Evolutionary conservation across 805 yeast species (phyloP).

Genomic region (Debaryomyces castellii): DNA sequence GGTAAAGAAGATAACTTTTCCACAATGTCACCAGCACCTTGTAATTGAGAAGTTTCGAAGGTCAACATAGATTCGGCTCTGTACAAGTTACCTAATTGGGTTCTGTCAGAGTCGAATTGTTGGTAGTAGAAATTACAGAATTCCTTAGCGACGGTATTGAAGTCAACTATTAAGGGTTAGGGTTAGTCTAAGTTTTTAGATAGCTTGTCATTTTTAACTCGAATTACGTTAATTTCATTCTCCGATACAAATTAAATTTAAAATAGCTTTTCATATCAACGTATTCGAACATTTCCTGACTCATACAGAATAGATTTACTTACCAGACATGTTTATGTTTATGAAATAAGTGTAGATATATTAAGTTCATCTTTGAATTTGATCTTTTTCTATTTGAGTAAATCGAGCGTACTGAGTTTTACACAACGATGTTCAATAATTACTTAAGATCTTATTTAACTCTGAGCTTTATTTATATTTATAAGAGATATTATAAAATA

Average conservation of each 20-base stretch:
- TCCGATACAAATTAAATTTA: neutral
- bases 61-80: conserved; percentile 98
- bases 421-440: neutral
- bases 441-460: too few relatives aligned
- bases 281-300: too few relatives aligned
- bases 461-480: too few relatives aligned
- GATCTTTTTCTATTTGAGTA: neutral
- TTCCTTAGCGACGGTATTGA: conserved; percentile 59
- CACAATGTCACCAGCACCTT: conserved; percentile 90
- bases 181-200: neutral
- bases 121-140: conserved; percentile 94
- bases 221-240: too few relatives aligned
- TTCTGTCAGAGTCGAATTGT: conserved; percentile 90
- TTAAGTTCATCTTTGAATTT: neutral
- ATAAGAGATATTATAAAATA: too few relatives aligned
- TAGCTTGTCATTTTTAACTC: too few relatives aligned
- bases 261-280: too few relatives aligned
- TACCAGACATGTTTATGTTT: neutral
- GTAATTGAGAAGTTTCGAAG: conserved; percentile 90
- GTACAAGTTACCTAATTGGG: conserved; percentile 89
- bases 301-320: neutral
- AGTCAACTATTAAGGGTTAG: conserved; percentile 30
- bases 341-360: neutral
- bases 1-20: conserved; percentile 89
- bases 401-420: neutral